phyloP scores from a whole-genome alignment of 495 filamentous ascomycete genomes.

The Penicillium dipodomyicola region DNA sequence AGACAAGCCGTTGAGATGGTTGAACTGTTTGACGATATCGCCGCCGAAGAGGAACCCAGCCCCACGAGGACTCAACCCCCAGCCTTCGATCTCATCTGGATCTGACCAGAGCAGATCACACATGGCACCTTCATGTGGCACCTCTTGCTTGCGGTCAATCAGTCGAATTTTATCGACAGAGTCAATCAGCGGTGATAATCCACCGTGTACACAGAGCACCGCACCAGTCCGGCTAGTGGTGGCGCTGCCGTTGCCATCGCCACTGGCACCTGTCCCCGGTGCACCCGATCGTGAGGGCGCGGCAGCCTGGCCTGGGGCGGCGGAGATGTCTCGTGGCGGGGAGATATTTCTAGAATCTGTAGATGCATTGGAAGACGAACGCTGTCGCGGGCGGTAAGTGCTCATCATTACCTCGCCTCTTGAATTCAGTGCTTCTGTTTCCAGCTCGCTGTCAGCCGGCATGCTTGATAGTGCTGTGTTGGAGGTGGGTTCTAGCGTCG shows the following conservation, averaged over 20 bases:
- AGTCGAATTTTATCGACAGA: conserved; percentile 94
- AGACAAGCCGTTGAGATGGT: conserved; percentile 85
- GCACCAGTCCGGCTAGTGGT: conserved; percentile 65
- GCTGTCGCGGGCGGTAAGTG: conserved; percentile 54
- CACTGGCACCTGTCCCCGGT: conserved; percentile 74
- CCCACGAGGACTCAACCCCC: conserved; percentile 91
- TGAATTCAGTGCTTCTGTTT: conserved; percentile 88
- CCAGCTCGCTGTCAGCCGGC: conserved; percentile 66
- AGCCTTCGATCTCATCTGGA: conserved; percentile 97
- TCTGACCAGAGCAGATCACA: conserved; percentile 98
- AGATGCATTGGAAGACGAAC: conserved; percentile 33
- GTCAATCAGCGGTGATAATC: conserved; percentile 86
- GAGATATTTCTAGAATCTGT: conserved; percentile 42
- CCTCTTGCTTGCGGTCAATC: conserved; percentile 95
- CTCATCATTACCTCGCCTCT: conserved; percentile 73
- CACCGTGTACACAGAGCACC: conserved; percentile 93
- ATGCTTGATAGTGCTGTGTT: conserved; percentile 48
- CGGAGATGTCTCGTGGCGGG: conserved; percentile 47
- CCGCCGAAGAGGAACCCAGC: conserved; percentile 95
- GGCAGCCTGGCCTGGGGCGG: conserved; percentile 33
- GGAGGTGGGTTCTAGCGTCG: conserved; percentile 57
- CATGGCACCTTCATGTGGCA: conserved; percentile 98
- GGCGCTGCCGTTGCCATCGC: conserved; percentile 58
- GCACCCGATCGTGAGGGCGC: conserved; percentile 57
- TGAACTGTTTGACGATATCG: conserved; percentile 95